A percentile compares a stretch with the other conserved stretches of the same genome.
Evolutionary conservation across 495 filamentous ascomycete genomes (phyloP).

Genomic region (Daldinia grandis): DNA sequence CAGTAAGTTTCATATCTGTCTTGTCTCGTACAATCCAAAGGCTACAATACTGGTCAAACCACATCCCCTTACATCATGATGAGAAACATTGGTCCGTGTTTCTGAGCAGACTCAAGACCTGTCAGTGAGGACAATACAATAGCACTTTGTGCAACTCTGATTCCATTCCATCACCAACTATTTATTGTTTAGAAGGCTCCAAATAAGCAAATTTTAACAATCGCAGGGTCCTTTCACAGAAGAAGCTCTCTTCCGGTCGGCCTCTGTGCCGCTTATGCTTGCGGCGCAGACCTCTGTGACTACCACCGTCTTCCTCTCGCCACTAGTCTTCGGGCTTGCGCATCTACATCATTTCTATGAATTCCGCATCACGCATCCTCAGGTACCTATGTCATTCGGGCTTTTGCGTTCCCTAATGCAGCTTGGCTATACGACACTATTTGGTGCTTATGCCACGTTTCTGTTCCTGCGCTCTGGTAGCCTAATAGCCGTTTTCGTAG

Average conservation of each 20-base stretch:
- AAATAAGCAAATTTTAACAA: constrained; percentile 6
- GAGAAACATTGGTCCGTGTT: constrained; percentile 98
- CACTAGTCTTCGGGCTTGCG: constrained; percentile 92
- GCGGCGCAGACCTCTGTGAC: constrained; percentile 68
- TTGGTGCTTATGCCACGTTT: constrained; percentile 92
- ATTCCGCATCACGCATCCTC: constrained; percentile 82
- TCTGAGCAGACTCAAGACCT: constrained; percentile 98
- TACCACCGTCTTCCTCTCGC: constrained; percentile 77
- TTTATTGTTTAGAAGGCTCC: not conserved
- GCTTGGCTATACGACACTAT: constrained; percentile 90
- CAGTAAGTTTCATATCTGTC: constrained; percentile 47
- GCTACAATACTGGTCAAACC: not conserved
- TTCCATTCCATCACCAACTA: constrained; percentile 25
- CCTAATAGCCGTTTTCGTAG: constrained; percentile 72
- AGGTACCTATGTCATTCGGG: constrained; percentile 67
- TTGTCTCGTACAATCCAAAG: constrained; percentile 1
- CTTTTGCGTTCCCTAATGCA: constrained; percentile 77
- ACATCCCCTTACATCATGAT: constrained; percentile 26
- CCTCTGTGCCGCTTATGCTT: constrained; percentile 81
- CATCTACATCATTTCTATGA: constrained; percentile 98
- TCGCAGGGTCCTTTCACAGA: constrained; percentile 85
- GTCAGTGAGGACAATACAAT: constrained; percentile 82
- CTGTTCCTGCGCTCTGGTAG: constrained; percentile 89
- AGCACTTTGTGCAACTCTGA: constrained; percentile 87
- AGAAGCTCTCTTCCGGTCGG: constrained; percentile 90